phyloP scores from a whole-genome alignment of 352 stramenopile genomes.

The Globisporangium lucens region DNA sequence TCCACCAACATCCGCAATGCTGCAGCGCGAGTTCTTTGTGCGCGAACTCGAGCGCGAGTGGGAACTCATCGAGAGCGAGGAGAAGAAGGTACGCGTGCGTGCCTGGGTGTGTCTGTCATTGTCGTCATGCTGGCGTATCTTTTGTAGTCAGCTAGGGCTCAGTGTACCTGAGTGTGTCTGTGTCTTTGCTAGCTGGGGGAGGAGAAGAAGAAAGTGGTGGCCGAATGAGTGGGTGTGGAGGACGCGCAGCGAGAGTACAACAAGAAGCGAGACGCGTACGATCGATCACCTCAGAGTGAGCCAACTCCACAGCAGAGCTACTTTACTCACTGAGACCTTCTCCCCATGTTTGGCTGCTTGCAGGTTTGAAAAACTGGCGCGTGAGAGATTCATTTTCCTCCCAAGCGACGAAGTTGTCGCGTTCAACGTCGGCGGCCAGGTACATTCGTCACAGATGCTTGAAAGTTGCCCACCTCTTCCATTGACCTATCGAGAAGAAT shows the following conservation, averaged over 20 bases:
- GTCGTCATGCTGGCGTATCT: not conserved
- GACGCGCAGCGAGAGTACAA: slow-evolving; percentile 65
- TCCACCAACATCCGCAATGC: slow-evolving; percentile 18
- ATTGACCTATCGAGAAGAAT: not conserved
- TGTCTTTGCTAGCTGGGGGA: slow-evolving; percentile 40
- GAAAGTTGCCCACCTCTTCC: not conserved
- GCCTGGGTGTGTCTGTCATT: too few relatives aligned
- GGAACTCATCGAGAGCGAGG: slow-evolving; percentile 46
- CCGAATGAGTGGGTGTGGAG: slow-evolving; percentile 66
- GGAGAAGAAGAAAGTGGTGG: slow-evolving; percentile 74
- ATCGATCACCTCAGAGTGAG: too few relatives aligned
- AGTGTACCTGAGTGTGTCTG: not conserved
- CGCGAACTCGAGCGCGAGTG: slow-evolving; percentile 65
- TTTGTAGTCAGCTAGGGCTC: not conserved
- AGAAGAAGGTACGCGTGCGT: slow-evolving; percentile 44
- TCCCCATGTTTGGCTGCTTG: not conserved
- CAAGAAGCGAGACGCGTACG: slow-evolving; percentile 53
- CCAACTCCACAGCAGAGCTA: too few relatives aligned
- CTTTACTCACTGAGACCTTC: not conserved
- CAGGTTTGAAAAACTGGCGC: slow-evolving; percentile 62
- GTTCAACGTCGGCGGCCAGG: slow-evolving; percentile 73
- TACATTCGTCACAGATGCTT: slow-evolving; percentile 11
- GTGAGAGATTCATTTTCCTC: slow-evolving; percentile 58
- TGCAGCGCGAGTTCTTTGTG: slow-evolving; percentile 50
- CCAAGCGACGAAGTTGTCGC: slow-evolving; percentile 41